Evolutionary conservation across 805 yeast genomes (phyloP).

Genomic region (Pichia scutulata): DNA sequence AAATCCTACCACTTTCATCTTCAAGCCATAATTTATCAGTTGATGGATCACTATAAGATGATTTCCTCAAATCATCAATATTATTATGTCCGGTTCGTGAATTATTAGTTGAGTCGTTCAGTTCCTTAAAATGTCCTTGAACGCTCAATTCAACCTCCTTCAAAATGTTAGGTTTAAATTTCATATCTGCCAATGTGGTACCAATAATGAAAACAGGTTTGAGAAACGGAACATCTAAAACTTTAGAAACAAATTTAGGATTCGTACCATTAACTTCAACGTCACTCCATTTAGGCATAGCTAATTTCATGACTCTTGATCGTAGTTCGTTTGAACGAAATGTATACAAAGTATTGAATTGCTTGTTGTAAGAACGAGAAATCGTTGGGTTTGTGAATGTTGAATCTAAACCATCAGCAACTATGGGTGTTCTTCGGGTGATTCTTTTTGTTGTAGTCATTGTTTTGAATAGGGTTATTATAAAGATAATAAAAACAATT

Average conservation of each 20-base stretch:
- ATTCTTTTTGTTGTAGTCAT: background rate
- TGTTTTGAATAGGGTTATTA: background rate
- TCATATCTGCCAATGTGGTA: constrained; percentile 76
- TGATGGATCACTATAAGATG: constrained; percentile 47
- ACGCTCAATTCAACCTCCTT: constrained; percentile 63
- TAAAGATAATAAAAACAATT: background rate
- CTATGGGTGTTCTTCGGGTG: background rate
- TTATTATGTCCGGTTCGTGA: constrained; percentile 14
- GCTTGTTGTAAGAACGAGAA: constrained; percentile 41
- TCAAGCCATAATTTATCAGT: constrained; percentile 67
- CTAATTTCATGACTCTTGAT: constrained; percentile 39
- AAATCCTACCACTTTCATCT: constrained; percentile 87
- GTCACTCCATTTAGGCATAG: constrained; percentile 33
- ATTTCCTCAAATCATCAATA: constrained; percentile 25
- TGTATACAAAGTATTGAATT: constrained; percentile 51
- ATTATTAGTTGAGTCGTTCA: constrained; percentile 4
- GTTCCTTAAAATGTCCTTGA: constrained; percentile 41
- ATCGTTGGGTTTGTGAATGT: constrained; percentile 15
- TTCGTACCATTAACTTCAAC: constrained; percentile 31
- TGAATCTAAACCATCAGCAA: constrained; percentile 12
- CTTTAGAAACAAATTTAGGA: constrained; percentile 34
- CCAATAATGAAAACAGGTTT: constrained; percentile 79
- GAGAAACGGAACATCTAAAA: constrained; percentile 55
- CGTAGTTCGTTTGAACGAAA: constrained; percentile 42
- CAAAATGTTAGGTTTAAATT: constrained; percentile 76